These are phyloP conservation scores for Phytophthora pisi DNA, from an alignment of 352 stramenopile species.

Conservation along the genomic window DNA sequence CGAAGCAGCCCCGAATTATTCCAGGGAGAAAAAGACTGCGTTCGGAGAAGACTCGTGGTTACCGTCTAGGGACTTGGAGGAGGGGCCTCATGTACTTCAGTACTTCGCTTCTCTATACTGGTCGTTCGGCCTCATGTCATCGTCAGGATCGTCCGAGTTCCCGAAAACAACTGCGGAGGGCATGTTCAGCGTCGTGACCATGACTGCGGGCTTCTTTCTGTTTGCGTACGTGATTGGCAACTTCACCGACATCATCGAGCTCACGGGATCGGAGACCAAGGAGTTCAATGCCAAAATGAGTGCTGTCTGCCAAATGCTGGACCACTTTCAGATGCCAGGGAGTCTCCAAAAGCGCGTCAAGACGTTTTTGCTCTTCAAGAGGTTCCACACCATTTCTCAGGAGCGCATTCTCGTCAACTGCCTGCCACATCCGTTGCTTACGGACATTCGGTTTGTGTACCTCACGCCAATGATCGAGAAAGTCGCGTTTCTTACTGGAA, in stretches of 20 bases:
- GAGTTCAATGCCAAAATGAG: conserved; percentile 60
- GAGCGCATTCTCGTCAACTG: conserved; percentile 58
- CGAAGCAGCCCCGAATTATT: conserved; percentile 6
- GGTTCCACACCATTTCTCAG: conserved; percentile 68
- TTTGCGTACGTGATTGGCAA: conserved; percentile 76
- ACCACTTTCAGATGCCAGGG: conserved; percentile 52
- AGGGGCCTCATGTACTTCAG: conserved; percentile 31
- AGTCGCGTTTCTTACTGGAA: conserved; percentile 54
- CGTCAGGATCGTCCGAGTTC: conserved; percentile 45
- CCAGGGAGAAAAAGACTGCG: not conserved
- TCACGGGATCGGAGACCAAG: conserved; percentile 58
- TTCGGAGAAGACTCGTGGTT: conserved; percentile 43
- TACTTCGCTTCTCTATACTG: conserved; percentile 66
- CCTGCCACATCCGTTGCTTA: conserved; percentile 60
- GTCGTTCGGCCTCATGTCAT: conserved; percentile 64
- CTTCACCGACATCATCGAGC: conserved; percentile 57
- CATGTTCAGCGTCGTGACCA: conserved; percentile 55
- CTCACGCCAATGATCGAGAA: conserved; percentile 70
- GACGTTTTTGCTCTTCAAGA: conserved; percentile 66
- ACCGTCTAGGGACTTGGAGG: conserved; percentile 31
- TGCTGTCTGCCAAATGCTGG: conserved; percentile 51
- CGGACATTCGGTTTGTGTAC: conserved; percentile 58
- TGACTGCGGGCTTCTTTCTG: conserved; percentile 67
- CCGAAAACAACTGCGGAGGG: conserved; percentile 48
- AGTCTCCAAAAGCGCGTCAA: conserved; percentile 53